Percentiles rank a stretch among this genome's conserved stretches.
phyloP scores from a whole-genome alignment of 441 rosid genomes.

The Raphanus hybrid region DNA sequence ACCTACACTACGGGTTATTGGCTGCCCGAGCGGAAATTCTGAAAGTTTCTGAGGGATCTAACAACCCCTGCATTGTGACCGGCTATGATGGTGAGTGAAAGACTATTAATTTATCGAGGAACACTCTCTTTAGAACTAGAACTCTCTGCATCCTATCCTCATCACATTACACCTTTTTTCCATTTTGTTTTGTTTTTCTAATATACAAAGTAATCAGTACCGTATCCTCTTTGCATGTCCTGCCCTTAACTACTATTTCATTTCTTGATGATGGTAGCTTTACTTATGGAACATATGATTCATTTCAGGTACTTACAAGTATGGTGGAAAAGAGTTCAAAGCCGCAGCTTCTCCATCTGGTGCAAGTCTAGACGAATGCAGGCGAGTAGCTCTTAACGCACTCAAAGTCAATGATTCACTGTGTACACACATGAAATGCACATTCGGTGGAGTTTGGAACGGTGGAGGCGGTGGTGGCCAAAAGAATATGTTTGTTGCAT shows the following conservation, averaged over 20 bases:
- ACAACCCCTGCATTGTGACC: conserved; percentile 75
- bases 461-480: conserved; percentile 99
- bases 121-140: background rate
- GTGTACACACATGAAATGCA: conserved; percentile 87
- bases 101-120: too few species aligned
- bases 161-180: background rate
- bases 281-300: background rate
- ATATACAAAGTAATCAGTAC: background rate
- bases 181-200: background rate
- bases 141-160: background rate
- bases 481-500: conserved; percentile 85
- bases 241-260: background rate
- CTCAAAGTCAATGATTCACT: conserved; percentile 81
- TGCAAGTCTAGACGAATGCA: conserved; percentile 73
- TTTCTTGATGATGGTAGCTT: background rate
- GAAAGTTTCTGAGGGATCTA: conserved; percentile 64
- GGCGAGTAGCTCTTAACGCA: conserved; percentile 70
- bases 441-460: conserved; percentile 97
- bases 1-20: conserved; percentile 87
- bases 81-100: conserved; percentile 75
- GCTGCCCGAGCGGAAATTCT: conserved; percentile 97
- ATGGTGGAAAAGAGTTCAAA: conserved; percentile 72
- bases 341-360: conserved; percentile 75
- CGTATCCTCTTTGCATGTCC: background rate
- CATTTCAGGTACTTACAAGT: conserved; percentile 67